Conservation (phyloP, 192 early-diverging fungal species). For the Coemansia aciculifera region DNA sequence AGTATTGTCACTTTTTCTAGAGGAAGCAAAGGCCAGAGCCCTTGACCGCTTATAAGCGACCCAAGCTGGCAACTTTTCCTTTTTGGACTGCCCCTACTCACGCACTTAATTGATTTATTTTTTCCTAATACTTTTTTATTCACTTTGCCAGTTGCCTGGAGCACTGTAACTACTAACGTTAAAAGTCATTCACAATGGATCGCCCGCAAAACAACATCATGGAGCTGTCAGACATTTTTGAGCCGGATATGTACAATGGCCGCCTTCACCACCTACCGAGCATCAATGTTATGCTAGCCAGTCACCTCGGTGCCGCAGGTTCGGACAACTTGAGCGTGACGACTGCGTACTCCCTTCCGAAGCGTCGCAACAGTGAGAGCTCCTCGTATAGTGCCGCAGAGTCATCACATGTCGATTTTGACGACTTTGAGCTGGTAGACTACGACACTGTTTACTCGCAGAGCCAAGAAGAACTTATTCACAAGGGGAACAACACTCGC, state of each 20-base stretch:
- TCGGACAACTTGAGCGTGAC: neutral
- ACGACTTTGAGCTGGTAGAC: slow-evolving; percentile 17
- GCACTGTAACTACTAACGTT: slow-evolving; percentile 4
- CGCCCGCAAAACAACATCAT: slow-evolving; percentile 15
- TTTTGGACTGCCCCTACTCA: neutral
- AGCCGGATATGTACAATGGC: slow-evolving; percentile 28
- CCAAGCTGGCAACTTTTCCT: neutral
- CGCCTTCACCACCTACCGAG: slow-evolving; percentile 20
- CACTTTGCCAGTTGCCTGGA: neutral
- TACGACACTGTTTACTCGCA: slow-evolving; percentile 18
- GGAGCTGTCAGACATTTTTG: slow-evolving; percentile 39
- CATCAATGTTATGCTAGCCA: slow-evolving; percentile 29
- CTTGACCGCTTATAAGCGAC: neutral
- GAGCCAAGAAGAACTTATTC: slow-evolving; percentile 25
- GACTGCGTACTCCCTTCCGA: neutral
- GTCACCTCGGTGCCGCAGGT: neutral
- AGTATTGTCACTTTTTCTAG: neutral
- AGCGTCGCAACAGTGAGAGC: slow-evolving; percentile 24
- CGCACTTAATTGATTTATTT: neutral
- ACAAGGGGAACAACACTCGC: neutral
- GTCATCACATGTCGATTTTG: slow-evolving; percentile 13
- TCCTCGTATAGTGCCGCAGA: slow-evolving; percentile 5
- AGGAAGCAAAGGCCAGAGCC: neutral
- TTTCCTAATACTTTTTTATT: neutral
- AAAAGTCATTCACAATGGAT: slow-evolving; percentile 19